Conservation (phyloP, 2,329 filamentous ascomycete genomes). For the Fusarium fracticaudum region DNA sequence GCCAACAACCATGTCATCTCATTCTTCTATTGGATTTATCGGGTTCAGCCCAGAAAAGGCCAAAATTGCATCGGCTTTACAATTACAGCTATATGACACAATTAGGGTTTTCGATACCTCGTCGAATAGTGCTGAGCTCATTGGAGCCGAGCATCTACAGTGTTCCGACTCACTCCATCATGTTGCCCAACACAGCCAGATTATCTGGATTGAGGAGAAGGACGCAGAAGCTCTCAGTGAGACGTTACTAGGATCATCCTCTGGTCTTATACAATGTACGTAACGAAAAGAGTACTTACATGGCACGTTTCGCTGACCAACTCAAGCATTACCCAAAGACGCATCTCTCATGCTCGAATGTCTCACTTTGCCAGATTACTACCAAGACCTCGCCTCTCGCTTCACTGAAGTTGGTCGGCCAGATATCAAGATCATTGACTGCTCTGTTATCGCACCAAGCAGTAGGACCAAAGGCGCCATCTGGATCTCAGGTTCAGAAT, state of each 20-base stretch:
- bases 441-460: fast-evolving
- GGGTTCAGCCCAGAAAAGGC: neutral
- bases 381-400: neutral
- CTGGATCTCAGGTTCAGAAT: neutral
- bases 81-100: neutral
- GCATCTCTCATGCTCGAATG: fast-evolving
- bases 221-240: fast-evolving
- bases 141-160: fast-evolving
- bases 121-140: fast-evolving
- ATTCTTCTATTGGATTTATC: neutral
- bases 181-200: neutral
- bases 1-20: neutral
- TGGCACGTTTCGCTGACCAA: fast-evolving
- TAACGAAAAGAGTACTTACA: neutral
- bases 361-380: neutral
- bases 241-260: fast-evolving
- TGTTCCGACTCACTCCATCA: neutral
- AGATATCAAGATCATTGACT: neutral
- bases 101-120: neutral
- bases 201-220: neutral
- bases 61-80: fast-evolving
- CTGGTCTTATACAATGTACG: neutral
- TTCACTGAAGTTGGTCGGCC: neutral
- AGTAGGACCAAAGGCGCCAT: neutral
- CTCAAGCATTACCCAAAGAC: neutral